Base-by-base conservation (phyloP, 75 land plant species). In the Larix kaempferi region DNA sequence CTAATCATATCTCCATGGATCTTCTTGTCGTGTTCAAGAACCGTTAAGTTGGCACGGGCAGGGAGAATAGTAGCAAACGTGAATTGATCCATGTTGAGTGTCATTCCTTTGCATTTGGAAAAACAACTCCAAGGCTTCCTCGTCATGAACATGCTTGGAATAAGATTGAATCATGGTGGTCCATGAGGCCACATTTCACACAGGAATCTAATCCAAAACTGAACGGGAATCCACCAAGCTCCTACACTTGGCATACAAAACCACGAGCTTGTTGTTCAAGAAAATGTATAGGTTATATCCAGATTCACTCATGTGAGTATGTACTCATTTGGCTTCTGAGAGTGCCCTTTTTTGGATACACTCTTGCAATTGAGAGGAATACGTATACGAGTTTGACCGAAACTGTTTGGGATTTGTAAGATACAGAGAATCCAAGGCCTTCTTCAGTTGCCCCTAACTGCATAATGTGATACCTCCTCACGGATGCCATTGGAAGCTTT, bases 211-310 rank as follows among this genome's bases (percentile, higher is more conserved):
- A 57, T 81, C 85, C 61, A 84, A 87, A 79, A 87, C 72, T 5
- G 33, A 14, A 21, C 82, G 52, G 11, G 90, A 88, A 64, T 75
- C 49, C 1, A 29, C 58, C 4, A 88, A 12, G 35, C 57, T 67
- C 2, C 94, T 88, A 49, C 81, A 77, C 56, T 80, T 82, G 5
- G 84, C 78, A 75, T 87, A 90, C 85, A 90, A 80, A 35, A 74
- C 80, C 4, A 88, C 49, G 76, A 89, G 75, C 3, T 87, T 85
- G 71, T 88, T 90, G 29, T 15, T 37, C 71, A 66, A 66, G 17
- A 16, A 17, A 2, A 66, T 13, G 35, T 33, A 37, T 5, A 19
- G 5, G 17, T 37, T 17, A 66, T 25, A 33, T 33, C 71, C 17
- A 25, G 37, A 15, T 66, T 15, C 39, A 4, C 2, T 66, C 6